phyloP scores from a whole-genome alignment of 2,329 filamentous ascomycete genomes.

The Ascochyta clinopodiicola region DNA sequence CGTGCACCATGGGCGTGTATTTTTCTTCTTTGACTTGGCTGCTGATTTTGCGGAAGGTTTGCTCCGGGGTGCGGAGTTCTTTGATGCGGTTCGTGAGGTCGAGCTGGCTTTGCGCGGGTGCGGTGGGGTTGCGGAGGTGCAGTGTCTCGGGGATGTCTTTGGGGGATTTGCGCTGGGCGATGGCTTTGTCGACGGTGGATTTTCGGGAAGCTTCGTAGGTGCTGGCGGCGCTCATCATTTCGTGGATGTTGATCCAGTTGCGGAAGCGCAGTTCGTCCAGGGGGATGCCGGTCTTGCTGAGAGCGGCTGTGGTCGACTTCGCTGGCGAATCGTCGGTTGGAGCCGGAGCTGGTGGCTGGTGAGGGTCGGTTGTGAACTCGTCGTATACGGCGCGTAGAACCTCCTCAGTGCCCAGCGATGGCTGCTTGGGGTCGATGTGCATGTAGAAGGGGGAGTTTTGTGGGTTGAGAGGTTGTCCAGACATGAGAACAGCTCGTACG shows the following conservation, averaged over 20 bases:
- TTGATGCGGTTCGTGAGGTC: slow-evolving; percentile 1
- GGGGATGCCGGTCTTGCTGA: slow-evolving; percentile 50
- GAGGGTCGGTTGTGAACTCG: slow-evolving; percentile 51
- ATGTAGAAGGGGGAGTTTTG: slow-evolving; percentile 45
- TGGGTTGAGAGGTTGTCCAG: slow-evolving; percentile 45
- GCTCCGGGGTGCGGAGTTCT: not conserved
- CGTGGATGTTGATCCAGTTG: slow-evolving; percentile 58
- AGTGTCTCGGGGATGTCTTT: slow-evolving; percentile 1
- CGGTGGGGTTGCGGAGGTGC: not conserved
- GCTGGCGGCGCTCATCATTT: slow-evolving; percentile 52
- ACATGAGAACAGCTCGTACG: slow-evolving; percentile 41
- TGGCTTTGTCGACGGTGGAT: slow-evolving; percentile 19
- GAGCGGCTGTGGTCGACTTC: slow-evolving; percentile 5
- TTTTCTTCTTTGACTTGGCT: not conserved
- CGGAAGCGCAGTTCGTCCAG: slow-evolving; percentile 56
- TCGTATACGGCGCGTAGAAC: slow-evolving; percentile 52
- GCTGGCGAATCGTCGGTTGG: slow-evolving; percentile 11
- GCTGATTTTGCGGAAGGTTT: slow-evolving; percentile 11
- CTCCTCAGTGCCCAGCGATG: slow-evolving; percentile 29
- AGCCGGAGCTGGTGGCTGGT: slow-evolving; percentile 32
- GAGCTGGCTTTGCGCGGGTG: not conserved
- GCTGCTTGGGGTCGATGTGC: slow-evolving; percentile 38
- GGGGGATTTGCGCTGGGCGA: slow-evolving; percentile 5
- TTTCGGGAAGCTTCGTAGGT: slow-evolving; percentile 18
- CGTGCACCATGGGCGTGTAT: slow-evolving; percentile 1